Evolutionary conservation across 495 filamentous ascomycete genomes (phyloP), one percentile per base, ranked within the genome.

Genomic region (Penicillium argentinense): DNA sequence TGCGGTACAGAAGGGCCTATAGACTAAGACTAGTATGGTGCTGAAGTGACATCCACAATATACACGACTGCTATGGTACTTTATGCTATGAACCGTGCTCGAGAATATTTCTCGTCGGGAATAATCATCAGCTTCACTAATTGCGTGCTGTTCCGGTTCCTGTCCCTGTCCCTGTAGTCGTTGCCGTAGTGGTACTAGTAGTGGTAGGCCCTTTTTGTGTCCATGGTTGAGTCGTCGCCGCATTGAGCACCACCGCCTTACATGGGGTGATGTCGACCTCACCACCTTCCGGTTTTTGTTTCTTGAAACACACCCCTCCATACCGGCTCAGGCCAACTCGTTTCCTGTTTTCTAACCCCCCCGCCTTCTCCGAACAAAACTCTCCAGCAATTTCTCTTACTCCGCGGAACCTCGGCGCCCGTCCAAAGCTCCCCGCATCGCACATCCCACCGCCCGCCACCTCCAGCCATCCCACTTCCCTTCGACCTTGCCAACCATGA

Each of bases 41-140:
- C 46, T 50, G 43, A 43, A 41, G 43, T 51, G 48, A 49, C 43
- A 51, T 43, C 48, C 26, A 13, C 62, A 60, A 63, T 69, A 62
- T 68, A 69, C 53, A 64, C 64, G 61, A 60, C 61, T 44, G 45
- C 44, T 42, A 42, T 53, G 56, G 60, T 58, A 51, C 52, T 59
- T 49, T 47, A 53, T 59, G 58, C 59, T 68, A 63, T 72, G 69
- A 49, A 70, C 68, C 68, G 53, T 48, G 57, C 51, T 43, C 21
- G 45, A 45, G 45, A 45, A 55, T 32, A 44, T 22, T 28, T 44
- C 45, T 51, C 40, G 49, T 45, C 34, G 33, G 24, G 45, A 62
- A 46, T 47, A 34, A 28, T 45, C 45, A 47, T 25, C 44, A 52
- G 45, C 44, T 39, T 39, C 40, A 45, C 39, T 18, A n/a, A 34